Evolutionary conservation across 1,284 basidiomycete species (phyloP).

Genomic region (Microbotryum violaceum): DNA sequence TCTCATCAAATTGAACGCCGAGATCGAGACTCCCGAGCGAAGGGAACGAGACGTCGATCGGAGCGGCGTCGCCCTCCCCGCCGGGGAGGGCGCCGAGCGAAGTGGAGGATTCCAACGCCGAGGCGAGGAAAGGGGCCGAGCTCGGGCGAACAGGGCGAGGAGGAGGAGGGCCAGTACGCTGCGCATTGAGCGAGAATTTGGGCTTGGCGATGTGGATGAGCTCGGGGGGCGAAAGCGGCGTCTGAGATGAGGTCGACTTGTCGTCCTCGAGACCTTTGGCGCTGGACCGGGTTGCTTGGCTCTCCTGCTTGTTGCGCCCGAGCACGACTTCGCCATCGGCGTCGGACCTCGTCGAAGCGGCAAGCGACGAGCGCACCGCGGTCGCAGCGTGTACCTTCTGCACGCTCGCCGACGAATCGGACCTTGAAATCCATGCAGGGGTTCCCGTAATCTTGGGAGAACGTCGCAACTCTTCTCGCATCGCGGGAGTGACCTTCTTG

Average conservation of each 20-base stretch:
- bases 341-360: not conserved
- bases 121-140: too few relatives aligned
- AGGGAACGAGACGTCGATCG: not conserved
- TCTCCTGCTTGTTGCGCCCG: not conserved
- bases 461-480: conserved; percentile 11
- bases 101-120: too few relatives aligned
- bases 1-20: conserved; percentile 15
- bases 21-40: conserved; percentile 16
- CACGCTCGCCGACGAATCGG: too few relatives aligned
- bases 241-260: too few relatives aligned
- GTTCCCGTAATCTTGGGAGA: conserved; percentile 1
- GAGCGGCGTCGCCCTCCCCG: not conserved
- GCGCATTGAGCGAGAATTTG: not conserved
- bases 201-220: not conserved
- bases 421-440: not conserved
- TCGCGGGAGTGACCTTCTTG: conserved; percentile 13
- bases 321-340: not conserved
- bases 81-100: not conserved
- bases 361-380: conserved; percentile 7
- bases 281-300: not conserved
- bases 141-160: too few relatives aligned
- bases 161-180: too few relatives aligned
- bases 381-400: conserved; percentile 1
- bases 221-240: too few relatives aligned
- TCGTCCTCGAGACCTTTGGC: not conserved